A percentile compares a stretch with the other conserved stretches of the same genome.
Evolutionary conservation across 495 filamentous ascomycete species (phyloP).

Genomic region (Aspergillus mulundensis): DNA sequence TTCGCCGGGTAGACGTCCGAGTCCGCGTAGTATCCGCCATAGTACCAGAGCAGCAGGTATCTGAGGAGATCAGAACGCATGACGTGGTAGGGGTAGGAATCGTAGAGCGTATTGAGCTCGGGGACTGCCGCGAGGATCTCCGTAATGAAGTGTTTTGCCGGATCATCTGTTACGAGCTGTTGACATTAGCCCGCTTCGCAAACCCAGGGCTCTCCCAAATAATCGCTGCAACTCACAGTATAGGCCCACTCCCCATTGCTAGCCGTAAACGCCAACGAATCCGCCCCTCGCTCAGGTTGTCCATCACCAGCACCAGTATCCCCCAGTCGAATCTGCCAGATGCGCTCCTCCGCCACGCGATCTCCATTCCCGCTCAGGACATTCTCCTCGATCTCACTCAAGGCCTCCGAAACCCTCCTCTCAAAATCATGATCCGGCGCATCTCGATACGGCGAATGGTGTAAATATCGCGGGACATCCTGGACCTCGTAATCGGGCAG

Average conservation of each 20-base stretch:
- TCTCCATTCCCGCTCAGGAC: conserved; percentile 9
- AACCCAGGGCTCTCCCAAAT: too few relatives aligned
- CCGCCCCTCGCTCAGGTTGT: conserved; percentile 18
- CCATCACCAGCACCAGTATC: neutral
- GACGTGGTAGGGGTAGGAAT: conserved; percentile 34
- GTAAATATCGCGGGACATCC: conserved; percentile 26
- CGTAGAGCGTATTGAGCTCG: conserved; percentile 26
- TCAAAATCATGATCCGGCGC: conserved; percentile 31
- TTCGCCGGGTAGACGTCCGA: conserved; percentile 36
- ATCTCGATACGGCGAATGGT: conserved; percentile 29
- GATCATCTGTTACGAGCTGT: conserved; percentile 28
- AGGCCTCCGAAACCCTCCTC: conserved; percentile 19
- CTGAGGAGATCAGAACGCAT: conserved; percentile 47
- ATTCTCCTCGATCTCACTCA: conserved; percentile 24
- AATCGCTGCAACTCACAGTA: conserved; percentile 15
- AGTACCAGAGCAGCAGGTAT: conserved; percentile 45
- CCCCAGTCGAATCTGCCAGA: conserved; percentile 37
- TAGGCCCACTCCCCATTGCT: conserved; percentile 33
- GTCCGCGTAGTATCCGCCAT: conserved; percentile 51
- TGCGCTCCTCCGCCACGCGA: conserved; percentile 14
- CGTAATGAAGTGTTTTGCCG: conserved; percentile 29
- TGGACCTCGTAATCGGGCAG: conserved; percentile 12
- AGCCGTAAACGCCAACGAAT: conserved; percentile 29
- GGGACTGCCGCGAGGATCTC: conserved; percentile 26
- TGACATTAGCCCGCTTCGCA: neutral